A percentile compares a stretch with the other conserved stretches of the same genome.
phyloP scores from a whole-genome alignment of 2,329 filamentous ascomycete genomes.

The Claviceps quebecensis region DNA sequence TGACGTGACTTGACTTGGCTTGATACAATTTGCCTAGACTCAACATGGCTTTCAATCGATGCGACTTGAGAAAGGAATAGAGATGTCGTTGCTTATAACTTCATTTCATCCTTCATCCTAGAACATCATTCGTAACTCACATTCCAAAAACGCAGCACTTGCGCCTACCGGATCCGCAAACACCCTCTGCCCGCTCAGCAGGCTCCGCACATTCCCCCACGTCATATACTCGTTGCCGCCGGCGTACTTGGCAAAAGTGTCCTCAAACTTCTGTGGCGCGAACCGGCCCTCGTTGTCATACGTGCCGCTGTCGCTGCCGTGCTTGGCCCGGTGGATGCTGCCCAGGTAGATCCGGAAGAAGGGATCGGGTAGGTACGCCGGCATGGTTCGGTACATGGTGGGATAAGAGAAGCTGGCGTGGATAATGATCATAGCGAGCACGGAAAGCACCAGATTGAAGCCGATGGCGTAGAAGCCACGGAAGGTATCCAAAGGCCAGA shows the following conservation, averaged over 20 bases:
- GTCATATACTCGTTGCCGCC: conserved; percentile 24
- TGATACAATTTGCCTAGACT: too few relatives aligned
- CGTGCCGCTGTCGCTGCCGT: conserved; percentile 30
- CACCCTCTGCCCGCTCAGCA: conserved; percentile 26
- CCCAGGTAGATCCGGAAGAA: conserved; percentile 23
- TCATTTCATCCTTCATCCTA: background rate
- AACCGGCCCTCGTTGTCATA: conserved; percentile 36
- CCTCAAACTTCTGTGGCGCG: conserved; percentile 34
- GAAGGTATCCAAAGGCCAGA: conserved; percentile 26
- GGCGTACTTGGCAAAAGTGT: conserved; percentile 34
- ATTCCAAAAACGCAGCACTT: conserved; percentile 10
- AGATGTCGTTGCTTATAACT: background rate
- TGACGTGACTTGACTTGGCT: too few relatives aligned
- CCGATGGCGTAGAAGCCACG: conserved; percentile 25
- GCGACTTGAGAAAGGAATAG: too few relatives aligned
- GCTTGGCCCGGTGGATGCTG: conserved; percentile 28
- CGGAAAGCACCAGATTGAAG: conserved; percentile 24
- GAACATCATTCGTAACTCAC: conserved; percentile 7
- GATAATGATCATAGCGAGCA: conserved; percentile 25
- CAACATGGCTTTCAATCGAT: too few relatives aligned
- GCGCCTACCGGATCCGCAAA: conserved; percentile 28
- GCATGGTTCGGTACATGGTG: conserved; percentile 28
- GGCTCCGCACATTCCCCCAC: conserved; percentile 18
- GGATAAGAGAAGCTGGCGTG: conserved; percentile 31
- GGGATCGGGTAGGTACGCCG: conserved; percentile 23